Evolutionary conservation across 306 rosid genomes (phyloP).

Genomic region (Gleditsia sinensis): DNA sequence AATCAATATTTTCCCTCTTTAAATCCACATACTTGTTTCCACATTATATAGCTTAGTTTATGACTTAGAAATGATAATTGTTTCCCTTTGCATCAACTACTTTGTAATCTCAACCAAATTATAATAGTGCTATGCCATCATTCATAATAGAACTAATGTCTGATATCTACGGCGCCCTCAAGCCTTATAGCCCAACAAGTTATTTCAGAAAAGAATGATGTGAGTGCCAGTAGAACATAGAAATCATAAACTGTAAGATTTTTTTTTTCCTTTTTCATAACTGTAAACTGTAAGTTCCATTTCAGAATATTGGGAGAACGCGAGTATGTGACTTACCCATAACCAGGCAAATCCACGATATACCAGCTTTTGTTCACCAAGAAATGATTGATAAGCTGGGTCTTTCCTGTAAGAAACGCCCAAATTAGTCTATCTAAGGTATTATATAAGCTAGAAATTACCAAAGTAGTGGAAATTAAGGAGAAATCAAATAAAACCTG

Average conservation of each 20-base stretch:
- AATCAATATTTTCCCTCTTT: neutral
- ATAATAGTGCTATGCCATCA: neutral
- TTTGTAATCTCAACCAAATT: neutral
- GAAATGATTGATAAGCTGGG: conserved; percentile 93
- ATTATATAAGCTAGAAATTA: neutral
- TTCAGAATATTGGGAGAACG: neutral
- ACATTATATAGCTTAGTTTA: neutral
- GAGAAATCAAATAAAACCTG: conserved; percentile 47
- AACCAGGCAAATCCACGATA: conserved; percentile 95
- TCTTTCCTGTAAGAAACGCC: conserved; percentile 65
- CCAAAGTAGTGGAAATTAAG: neutral
- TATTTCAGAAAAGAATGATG: too few species aligned
- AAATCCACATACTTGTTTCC: neutral
- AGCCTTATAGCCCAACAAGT: too few species aligned
- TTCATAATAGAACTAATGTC: neutral
- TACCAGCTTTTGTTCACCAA: conserved; percentile 92
- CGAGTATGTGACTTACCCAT: conserved; percentile 57
- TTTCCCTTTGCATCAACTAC: neutral
- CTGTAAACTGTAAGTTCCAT: neutral
- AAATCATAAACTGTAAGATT: too few species aligned
- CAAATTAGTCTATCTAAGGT: neutral
- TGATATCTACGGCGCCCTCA: too few species aligned
- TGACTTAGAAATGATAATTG: neutral
- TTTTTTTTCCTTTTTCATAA: neutral
- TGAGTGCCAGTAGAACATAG: neutral